Evolutionary conservation across 345 rosid species (phyloP), one percentile per base, ranked within the genome.

Genomic region (Brassica rapa): DNA sequence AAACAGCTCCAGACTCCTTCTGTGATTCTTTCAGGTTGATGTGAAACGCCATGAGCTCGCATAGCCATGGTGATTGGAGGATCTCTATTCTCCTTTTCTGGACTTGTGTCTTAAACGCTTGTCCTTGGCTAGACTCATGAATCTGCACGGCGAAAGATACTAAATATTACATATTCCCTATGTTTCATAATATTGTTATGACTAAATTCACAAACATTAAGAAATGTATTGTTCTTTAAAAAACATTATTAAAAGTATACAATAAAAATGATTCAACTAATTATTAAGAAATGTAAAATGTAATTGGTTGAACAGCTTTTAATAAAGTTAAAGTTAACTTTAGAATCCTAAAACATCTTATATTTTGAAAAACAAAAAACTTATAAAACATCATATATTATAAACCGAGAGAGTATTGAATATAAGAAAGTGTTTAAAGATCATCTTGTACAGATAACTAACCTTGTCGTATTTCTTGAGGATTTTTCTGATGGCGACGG

Each of bases 391-490:
- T 19, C 21, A 19, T 19, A 19, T 19, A 19, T 19, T 19, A 19
- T 19, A 19, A 19, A 19, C 21, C 21, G 21, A 19, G 46, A 39
- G 5, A 35, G 6, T 9, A 10, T 61, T 62, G 69, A 77, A 70
- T 72, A 4, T 11, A 55, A 56, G 0, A 35, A 35, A 79, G n/a
- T 5, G 35, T 30, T 68, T n/a, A 43, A 32, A 51, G 56, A 46
- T 46, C 43, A 35, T 35, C 39, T 35, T 35, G 39, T 35, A 35
- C 10, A 3, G 55, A 4, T 46, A 46, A 46, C 6, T 51, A 15
- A 89, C 97, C 95, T 94, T 94, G 74, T 95, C 99, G 59, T 95
- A 95, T 81, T 93, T 95, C 86, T 95, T 95, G 29, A 93, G 91
- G 68, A 95, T 95, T 81, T 95, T 95, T 33, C 96, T 80, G 39